Base-by-base conservation (phyloP, 2,329 filamentous ascomycete genomes). In the Fusarium kyushuense region DNA sequence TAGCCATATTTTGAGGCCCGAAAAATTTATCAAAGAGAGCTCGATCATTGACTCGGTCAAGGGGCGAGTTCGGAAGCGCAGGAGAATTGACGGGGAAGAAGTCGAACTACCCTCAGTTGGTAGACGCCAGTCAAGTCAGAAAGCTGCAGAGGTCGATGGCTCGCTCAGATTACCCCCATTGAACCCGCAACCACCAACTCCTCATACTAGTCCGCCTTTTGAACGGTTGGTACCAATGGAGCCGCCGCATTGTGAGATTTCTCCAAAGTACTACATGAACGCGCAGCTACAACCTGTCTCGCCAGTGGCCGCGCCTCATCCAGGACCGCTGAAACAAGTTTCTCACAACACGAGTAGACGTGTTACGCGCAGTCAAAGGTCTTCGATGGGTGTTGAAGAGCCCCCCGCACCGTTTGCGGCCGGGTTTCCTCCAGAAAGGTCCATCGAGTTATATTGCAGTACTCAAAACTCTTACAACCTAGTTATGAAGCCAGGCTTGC, bases 1-100 rank as follows among this genome's bases (percentile, higher is more conserved):
- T 1, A 41, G 19, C 10, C 38, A 52, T 17, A 14, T 45, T 29
- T 45, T 29, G 6, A 61, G 65, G n/a, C 67, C 65, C 3, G 46
- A 67, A 6, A 64, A 54, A 35, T 40, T 62, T 21, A 49, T 38
- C 10, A 25, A 23, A 11, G 54, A 57, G 43, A 81, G 75, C 59
- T 86, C 85, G 5, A 87, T 87, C n/a, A 75, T 83, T 6, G 79
- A 81, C 11, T 82, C 84, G 2, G 84, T 87, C 59, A 87, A 87
- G 38, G 80, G 80, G 8, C 80, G 83, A 23, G 76, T 80, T 38
- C 79, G 84, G 60, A 85, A 83, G 71, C 79, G 80, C 16, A 85
- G 84, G 70, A 79, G 76, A 67, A 80, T 84, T 53, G 75, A 81
- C 25, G 82, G 81, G 11, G 79, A 78, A 40, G 76, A 78, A 54